Base-by-base conservation (phyloP, 331 rosid species). In the Malus hybrid region DNA sequence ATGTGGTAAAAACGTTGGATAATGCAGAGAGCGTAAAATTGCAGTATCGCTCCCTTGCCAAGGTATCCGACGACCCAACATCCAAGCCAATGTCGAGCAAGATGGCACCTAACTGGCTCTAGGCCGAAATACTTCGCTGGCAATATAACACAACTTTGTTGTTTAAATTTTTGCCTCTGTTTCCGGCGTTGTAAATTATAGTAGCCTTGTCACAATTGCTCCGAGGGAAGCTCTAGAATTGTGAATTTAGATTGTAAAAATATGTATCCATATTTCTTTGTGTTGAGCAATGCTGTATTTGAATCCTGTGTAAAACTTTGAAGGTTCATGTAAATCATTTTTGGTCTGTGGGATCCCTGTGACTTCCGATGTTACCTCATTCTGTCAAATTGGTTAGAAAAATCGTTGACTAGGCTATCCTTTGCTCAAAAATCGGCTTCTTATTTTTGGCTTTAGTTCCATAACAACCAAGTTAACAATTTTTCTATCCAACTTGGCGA, bases 11-110 rank as follows among this genome's bases (percentile, higher is more conserved):
- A 91, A 95, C 99, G 34, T 64, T 92, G 89, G 99, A 95, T 91
- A 95, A 90, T 57, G 99, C 99, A 46, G 99, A 95, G 88, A 95
- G 99, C 73, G 99, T 95, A 20, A 95, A 95, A 78, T 85, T 95
- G 87, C 99, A 95, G 87, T 92, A 92, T 83, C 96, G 99, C 19
- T 95, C 99, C 20, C 97, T 95, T 28, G 90, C 98, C 5, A 95
- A 87, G 81, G 96, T 89, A 81, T 75, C 85, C 7, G 87, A 88
- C 29, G 96, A 87, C 71, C 74, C 86, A 72, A 70, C 94, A 57
- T 58, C 83, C 5, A 95, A 90, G 82, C 84, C 88, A 22, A 77
- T 86, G 74, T 72, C 96, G 19, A 83, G 79, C 86, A 95, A 90
- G 91, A 73, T 82, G 81, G 77, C 83, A 22, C 90, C 97, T 26